These are phyloP conservation scores for Pelargonium australe DNA, from an alignment of 441 rosid species.

Conservation along the genomic window DNA sequence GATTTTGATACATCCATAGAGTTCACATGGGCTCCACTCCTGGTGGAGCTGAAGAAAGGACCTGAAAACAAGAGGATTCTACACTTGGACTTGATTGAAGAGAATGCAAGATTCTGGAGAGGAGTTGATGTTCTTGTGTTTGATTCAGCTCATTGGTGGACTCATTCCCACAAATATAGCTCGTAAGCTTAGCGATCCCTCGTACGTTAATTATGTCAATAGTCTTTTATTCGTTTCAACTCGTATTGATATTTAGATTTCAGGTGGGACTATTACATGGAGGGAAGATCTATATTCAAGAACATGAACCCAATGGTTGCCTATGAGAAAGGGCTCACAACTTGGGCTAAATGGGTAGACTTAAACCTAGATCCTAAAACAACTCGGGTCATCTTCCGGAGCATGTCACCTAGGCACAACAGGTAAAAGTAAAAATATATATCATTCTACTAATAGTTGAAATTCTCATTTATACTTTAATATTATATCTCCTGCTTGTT, in stretches of 20 bases:
- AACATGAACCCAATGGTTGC: conserved; percentile 86
- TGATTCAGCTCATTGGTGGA: conserved; percentile 99
- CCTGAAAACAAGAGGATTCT: conserved; percentile 49
- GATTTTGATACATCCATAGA: conserved; percentile 73
- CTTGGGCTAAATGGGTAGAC: conserved; percentile 94
- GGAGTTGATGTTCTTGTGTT: conserved; percentile 76
- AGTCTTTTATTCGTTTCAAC: too few relatives aligned
- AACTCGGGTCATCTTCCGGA: conserved; percentile 75
- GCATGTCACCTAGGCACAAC: conserved; percentile 81
- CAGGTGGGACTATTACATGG: conserved; percentile 96
- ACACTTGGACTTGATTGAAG: conserved; percentile 80
- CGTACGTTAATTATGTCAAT: too few relatives aligned
- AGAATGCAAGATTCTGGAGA: conserved; percentile 85
- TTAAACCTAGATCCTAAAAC: conserved; percentile 66
- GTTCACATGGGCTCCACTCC: conserved; percentile 87
- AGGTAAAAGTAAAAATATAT: conserved; percentile 24
- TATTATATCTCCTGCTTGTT: neutral
- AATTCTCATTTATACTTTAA: too few relatives aligned
- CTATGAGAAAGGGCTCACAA: conserved; percentile 65
- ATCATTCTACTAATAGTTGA: too few relatives aligned
- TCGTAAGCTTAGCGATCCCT: conserved; percentile 46
- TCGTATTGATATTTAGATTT: conserved; percentile 2
- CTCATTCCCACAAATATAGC: conserved; percentile 65
- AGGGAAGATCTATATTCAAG: conserved; percentile 41
- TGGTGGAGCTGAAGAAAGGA: conserved; percentile 67